Evolutionary conservation across 768 basidiomycete genomes (phyloP).

Genomic region (Trichaptum fuscoviolaceum): DNA sequence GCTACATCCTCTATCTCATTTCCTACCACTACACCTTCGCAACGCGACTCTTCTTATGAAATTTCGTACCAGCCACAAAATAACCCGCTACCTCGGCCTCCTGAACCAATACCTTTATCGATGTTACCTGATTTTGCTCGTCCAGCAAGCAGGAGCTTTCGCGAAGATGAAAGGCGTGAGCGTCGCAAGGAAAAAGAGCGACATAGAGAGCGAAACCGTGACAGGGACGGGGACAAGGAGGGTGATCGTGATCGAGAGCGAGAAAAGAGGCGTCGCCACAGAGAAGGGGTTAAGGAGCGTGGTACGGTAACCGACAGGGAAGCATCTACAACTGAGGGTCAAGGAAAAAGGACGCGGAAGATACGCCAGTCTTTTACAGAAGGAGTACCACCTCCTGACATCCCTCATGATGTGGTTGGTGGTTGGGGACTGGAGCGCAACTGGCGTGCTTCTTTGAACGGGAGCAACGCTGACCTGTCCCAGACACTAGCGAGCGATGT

Average conservation of each 20-base stretch:
- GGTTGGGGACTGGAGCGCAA: background rate
- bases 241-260: background rate
- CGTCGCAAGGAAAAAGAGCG: background rate
- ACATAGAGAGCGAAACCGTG: background rate
- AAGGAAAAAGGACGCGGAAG: background rate
- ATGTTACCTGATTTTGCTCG: background rate
- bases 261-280: background rate
- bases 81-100: background rate
- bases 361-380: background rate
- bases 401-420: background rate
- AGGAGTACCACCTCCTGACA: background rate
- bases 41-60: background rate
- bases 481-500: too few species aligned
- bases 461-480: background rate
- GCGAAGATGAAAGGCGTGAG: background rate
- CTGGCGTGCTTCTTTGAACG: background rate
- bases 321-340: background rate
- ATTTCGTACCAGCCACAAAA: background rate
- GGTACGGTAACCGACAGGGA: background rate
- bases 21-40: background rate
- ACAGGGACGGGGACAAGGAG: background rate
- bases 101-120: background rate
- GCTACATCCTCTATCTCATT: background rate
- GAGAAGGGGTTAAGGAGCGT: background rate
- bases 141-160: background rate